Evolutionary conservation across 2,329 filamentous ascomycete genomes (phyloP), one percentile per base, ranked within the genome.

Genomic region (Ceratocystis cacaofunesta): DNA sequence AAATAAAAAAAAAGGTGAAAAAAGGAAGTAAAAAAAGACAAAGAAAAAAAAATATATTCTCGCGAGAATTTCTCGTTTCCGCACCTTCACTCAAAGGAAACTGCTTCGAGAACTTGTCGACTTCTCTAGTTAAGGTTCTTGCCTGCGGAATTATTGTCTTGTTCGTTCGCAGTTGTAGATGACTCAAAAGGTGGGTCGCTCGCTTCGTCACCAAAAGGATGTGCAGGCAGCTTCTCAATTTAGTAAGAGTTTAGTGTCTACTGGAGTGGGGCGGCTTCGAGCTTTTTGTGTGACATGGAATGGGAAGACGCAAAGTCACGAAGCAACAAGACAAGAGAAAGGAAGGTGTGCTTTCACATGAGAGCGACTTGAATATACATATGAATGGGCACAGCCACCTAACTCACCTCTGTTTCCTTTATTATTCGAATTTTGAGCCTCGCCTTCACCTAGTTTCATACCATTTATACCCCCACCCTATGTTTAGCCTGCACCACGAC

Each of bases 401-500:
- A 41, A 15, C 12, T 12, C 10, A 1, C 12, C 12, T 15, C 36
- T 15, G 36, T 5, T 41, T 12, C 4, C 10, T 15, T 8, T 41
- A 5, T 15, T 41, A 5, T 41, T 41, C 36, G 10, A 15, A 15
- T 41, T 41, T 41, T 15, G 12, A 41, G 36, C 10, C 36, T 41
- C 3, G 10, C 36, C 36, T 15, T 41, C 36, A 12, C 12, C 12
- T 41, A 15, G 1, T 15, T 41, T 15, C 36, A 15, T 48, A 2
- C n/a, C 48, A 19, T 19, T 10, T 50, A 1, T 10, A 10, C 7
- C 22, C 22, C 22, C 22, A 2, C 22, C 6, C 8, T 19, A 22
- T 19, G 6, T 19, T 25, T 19, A 22, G 48, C 78, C 68, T 81
- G 82, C 52, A 77, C 77, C n/a, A 80, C 76, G 60, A 75, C 76